Evolutionary conservation across 805 yeast species (phyloP).

Genomic region (Lachancea kluyveri): DNA sequence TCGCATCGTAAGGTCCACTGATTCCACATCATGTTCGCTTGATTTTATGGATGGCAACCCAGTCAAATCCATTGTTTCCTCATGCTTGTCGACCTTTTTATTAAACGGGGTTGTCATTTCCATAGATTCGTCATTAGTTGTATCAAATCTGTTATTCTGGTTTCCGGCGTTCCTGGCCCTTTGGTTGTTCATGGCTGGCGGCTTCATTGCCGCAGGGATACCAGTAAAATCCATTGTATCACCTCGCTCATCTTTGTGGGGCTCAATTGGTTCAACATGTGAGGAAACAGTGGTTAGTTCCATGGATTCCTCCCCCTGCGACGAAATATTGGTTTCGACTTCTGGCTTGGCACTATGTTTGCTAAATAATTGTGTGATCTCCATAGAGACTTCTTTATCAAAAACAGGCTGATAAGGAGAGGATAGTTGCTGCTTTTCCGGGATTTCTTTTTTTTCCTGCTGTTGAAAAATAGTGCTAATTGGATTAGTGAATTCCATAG

Average conservation of each 20-base stretch:
- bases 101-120: constrained; percentile 12
- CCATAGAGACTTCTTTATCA: constrained; percentile 17
- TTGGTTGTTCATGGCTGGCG: too few relatives aligned
- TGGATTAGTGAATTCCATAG: constrained; percentile 6
- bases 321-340: background rate
- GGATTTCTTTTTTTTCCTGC: background rate
- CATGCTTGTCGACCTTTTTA: constrained; percentile 5
- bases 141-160: constrained; percentile 3
- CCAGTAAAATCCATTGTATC: constrained; percentile 14
- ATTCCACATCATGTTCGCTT: too few relatives aligned
- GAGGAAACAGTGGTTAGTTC: constrained; percentile 3
- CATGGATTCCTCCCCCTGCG: constrained; percentile 10
- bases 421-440: too few relatives aligned
- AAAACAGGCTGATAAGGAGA: constrained; percentile 6
- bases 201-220: too few relatives aligned
- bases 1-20: too few relatives aligned
- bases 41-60: too few relatives aligned
- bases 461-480: background rate
- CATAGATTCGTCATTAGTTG: constrained; percentile 9
- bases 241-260: constrained; percentile 3
- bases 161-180: too few relatives aligned
- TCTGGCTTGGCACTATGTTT: constrained; percentile 12
- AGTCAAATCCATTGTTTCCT: constrained; percentile 16
- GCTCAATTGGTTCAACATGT: constrained; percentile 5
- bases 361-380: constrained; percentile 18